Conservation (phyloP, 139 green algal species). For the Klebsormidium nitens region DNA sequence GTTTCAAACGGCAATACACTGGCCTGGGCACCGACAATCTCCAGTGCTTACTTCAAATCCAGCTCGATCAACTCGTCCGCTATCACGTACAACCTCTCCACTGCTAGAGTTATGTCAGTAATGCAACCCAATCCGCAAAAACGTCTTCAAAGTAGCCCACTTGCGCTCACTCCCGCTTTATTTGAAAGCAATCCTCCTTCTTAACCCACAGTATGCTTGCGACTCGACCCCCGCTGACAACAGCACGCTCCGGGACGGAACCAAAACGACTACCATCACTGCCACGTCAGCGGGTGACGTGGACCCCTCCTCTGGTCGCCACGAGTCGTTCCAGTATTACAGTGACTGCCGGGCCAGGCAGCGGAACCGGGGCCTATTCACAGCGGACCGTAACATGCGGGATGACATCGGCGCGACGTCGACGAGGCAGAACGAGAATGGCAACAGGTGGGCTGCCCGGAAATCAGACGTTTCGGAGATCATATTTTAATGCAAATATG, state of each 20-base stretch:
- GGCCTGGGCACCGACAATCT: too few species aligned
- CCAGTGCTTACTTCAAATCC: too few species aligned
- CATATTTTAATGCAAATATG: too few species aligned
- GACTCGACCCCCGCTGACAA: not conserved
- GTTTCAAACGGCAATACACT: too few species aligned
- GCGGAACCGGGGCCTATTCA: not conserved
- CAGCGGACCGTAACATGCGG: not conserved
- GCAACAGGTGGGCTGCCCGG: not conserved
- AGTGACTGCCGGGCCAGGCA: not conserved
- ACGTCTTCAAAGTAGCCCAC: not conserved
- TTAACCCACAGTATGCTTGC: not conserved
- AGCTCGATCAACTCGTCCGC: too few species aligned
- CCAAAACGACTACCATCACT: not conserved
- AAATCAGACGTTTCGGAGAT: too few species aligned
- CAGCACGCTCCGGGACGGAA: not conserved
- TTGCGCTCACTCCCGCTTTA: not conserved
- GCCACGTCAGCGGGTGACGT: not conserved
- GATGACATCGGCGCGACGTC: conserved; percentile 6
- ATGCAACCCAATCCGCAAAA: too few species aligned
- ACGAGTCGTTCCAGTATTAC: not conserved
- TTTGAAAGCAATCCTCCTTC: not conserved
- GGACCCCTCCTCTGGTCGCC: not conserved
- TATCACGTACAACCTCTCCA: too few species aligned
- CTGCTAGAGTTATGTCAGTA: too few species aligned
- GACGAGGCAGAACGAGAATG: conserved; percentile 14